Evolutionary conservation across 495 filamentous ascomycete genomes (phyloP), one percentile per base, ranked within the genome.

Genomic region (Penicillium arizonense): DNA sequence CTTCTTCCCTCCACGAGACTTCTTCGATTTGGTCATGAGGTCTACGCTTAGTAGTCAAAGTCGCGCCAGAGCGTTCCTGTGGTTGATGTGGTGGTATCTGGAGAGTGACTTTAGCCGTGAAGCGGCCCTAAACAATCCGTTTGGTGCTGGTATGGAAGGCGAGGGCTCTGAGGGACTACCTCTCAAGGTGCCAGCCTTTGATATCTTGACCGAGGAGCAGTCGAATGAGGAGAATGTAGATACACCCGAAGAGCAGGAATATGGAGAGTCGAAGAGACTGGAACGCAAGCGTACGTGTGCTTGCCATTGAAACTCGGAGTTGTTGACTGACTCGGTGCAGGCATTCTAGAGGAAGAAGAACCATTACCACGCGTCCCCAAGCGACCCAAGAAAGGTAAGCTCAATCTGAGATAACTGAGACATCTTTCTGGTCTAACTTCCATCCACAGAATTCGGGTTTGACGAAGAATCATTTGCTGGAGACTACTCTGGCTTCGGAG

Each of bases 71-170:
- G 93, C 92, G 2, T 98, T 98, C 64, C 72, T 98, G 13, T 98
- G 94, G 94, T 69, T 98, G 53, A 96, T 98, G 85, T 98, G 94
- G 94, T 96, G 90, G 77, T 97, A 98, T 68, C 77, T 97, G n/a
- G 95, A 98, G 71, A 93, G 92, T 45, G 89, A 97, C 65, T 97
- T 96, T 62, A 86, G 86, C 4, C 77, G 82, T 43, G 87, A 96
- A 55, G 89, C 86, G 47, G 89, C 90, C 35, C 73, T 85, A 36
- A 84, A 87, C 50, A 98, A 97, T 67, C 94, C 94, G 0, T 98
- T 96, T 62, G 94, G 95, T 3, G 67, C 83, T 1, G 94, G 94
- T 16, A 67, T 78, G 71, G 86, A 77, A 32, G 80, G 76, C 36
- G 75, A 82, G 48, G 77, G 62, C 69, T 84, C 72, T 69, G 85